These are phyloP conservation scores for Leptographium radiaticola DNA, from an alignment of 2,329 filamentous ascomycete genomes.

Conservation along the genomic window DNA sequence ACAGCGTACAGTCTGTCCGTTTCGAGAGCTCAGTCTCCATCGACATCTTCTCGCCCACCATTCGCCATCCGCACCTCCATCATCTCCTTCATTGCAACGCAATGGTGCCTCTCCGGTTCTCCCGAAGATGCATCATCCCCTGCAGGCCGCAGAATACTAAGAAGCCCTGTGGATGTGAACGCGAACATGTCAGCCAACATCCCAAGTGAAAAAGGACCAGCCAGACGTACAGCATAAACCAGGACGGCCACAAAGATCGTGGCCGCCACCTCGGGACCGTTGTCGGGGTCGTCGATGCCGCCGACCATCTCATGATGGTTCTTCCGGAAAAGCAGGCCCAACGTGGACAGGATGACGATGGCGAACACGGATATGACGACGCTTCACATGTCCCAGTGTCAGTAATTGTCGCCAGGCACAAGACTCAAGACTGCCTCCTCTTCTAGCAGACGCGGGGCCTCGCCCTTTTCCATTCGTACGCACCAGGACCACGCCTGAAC, in stretches of 20 bases:
- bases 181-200: background rate
- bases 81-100: slow-evolving; percentile 36
- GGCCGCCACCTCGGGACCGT: slow-evolving; percentile 65
- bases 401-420: background rate
- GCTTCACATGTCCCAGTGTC: slow-evolving; percentile 33
- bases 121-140: slow-evolving; percentile 71
- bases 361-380: slow-evolving; percentile 56
- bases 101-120: slow-evolving; percentile 74
- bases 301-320: slow-evolving; percentile 79
- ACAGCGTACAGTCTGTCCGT: background rate
- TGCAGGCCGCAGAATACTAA: slow-evolving; percentile 85
- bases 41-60: background rate
- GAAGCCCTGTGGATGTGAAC: slow-evolving; percentile 50
- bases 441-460: too few species aligned
- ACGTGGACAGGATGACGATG: slow-evolving; percentile 49
- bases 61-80: background rate
- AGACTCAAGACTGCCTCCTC: too few species aligned
- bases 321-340: slow-evolving; percentile 60
- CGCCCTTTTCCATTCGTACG: slow-evolving; percentile 17
- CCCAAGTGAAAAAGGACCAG: background rate
- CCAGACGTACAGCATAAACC: slow-evolving; percentile 66
- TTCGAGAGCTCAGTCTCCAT: too few species aligned
- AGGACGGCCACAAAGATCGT: slow-evolving; percentile 81
- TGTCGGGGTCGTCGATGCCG: slow-evolving; percentile 53
- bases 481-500: slow-evolving; percentile 95